Percentiles rank a stretch among this genome's conserved stretches.
Evolutionary conservation across 2,329 filamentous ascomycete species (phyloP).

Genomic region (Colletotrichum lupini): DNA sequence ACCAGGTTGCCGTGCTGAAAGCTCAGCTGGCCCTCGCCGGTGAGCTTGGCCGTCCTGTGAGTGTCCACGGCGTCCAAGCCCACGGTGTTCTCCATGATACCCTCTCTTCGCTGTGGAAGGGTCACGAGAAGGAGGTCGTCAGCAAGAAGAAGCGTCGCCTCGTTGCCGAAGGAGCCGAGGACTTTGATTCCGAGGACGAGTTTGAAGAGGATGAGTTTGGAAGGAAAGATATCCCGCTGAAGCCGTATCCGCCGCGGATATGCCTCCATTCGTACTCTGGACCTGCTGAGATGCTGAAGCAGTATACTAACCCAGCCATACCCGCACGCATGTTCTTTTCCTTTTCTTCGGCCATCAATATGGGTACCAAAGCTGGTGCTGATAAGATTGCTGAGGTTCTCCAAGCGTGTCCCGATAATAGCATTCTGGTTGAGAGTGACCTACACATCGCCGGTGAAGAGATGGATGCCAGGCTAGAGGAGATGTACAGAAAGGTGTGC

Average conservation of each 20-base stretch:
- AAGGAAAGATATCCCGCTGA: slow-evolving; percentile 39
- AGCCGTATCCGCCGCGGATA: slow-evolving; percentile 85
- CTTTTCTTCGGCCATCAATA: slow-evolving; percentile 87
- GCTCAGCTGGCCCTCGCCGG: slow-evolving; percentile 79
- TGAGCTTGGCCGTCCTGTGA: slow-evolving; percentile 72
- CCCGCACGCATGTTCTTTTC: slow-evolving; percentile 87
- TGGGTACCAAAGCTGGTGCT: slow-evolving; percentile 63
- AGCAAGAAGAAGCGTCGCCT: slow-evolving; percentile 68
- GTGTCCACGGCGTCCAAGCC: slow-evolving; percentile 80
- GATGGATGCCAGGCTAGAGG: slow-evolving; percentile 83
- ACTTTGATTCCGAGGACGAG: slow-evolving; percentile 53
- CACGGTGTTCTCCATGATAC: slow-evolving; percentile 77
- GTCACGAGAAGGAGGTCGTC: slow-evolving; percentile 71
- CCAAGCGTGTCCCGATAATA: slow-evolving; percentile 78
- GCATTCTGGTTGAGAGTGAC: slow-evolving; percentile 90
- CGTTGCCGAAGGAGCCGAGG: slow-evolving; percentile 59
- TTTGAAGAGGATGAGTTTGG: slow-evolving; percentile 38
- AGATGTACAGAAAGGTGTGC: slow-evolving; percentile 82
- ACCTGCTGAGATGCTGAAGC: slow-evolving; percentile 76
- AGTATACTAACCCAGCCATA: slow-evolving; percentile 79
- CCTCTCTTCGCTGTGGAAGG: slow-evolving; percentile 75
- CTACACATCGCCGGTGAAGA: slow-evolving; percentile 81
- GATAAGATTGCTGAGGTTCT: slow-evolving; percentile 72
- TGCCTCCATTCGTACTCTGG: slow-evolving; percentile 96
- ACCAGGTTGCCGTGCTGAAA: slow-evolving; percentile 74